A percentile compares a stretch with the other conserved stretches of the same genome.
phyloP scores from a whole-genome alignment of 192 early-diverging fungal species.

The Neocallimastix lanati region DNA sequence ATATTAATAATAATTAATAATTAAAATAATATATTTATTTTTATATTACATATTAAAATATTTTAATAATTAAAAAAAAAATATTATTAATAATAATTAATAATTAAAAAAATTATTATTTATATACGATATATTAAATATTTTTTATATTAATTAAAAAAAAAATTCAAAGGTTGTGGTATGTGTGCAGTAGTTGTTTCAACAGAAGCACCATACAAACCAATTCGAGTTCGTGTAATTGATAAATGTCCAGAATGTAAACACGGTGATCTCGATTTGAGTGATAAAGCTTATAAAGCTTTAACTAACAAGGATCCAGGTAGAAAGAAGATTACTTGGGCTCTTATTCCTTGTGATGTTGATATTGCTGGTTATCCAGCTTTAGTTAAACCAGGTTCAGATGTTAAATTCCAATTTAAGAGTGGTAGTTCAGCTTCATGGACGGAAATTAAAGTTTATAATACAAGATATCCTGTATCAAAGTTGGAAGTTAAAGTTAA shows the following conservation, averaged over 20 bases:
- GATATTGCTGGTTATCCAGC: background rate
- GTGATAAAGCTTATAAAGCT: background rate
- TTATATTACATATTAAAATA: no score
- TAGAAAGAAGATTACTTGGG: background rate
- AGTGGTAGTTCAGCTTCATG: background rate
- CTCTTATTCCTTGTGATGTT: background rate
- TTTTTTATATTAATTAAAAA: no score
- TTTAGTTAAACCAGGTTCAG: background rate
- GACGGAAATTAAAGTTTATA: background rate
- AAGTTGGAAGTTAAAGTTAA: background rate
- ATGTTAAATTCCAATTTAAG: background rate
- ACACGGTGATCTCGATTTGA: background rate
- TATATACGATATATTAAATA: no score
- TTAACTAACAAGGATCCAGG: background rate
- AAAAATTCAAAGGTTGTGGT: background rate
- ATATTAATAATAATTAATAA: no score
- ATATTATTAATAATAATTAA: no score
- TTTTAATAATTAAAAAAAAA: no score
- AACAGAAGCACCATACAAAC: background rate
- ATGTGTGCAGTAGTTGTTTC: background rate
- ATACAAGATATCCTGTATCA: background rate
- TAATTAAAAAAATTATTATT: no score
- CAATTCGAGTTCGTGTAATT: background rate
- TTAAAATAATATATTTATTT: no score
- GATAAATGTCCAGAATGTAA: background rate